Base-by-base conservation (phyloP, 2,329 filamentous ascomycete species). In the Aureobasidium namibiae region DNA sequence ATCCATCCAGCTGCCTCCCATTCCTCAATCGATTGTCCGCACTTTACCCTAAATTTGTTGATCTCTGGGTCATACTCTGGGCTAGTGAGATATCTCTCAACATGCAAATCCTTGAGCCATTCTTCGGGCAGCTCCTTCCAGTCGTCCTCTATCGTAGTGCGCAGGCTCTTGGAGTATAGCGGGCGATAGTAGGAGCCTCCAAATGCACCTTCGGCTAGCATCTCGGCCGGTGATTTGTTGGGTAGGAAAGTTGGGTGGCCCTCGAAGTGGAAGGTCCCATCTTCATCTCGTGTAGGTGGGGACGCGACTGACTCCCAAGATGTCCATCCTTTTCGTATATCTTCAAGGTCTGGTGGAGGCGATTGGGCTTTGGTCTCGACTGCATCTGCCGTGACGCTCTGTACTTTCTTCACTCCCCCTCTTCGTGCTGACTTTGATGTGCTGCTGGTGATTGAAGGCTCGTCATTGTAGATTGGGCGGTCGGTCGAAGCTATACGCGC, bases 1-100 rank as follows among this genome's bases (percentile, higher is more conserved):
- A 82, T 82, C 80, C 80, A 83, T 0, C 80, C 80, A 4, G 73
- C 73, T 0, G 75, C 76, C 64, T 82, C 80, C 80, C 80, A 82
- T 62, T 80, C 74, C 64, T 82, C 79, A 45, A 82, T 81, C 16
- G 68, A 74, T 67, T 82, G 80, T 4, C 80, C 80, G 63, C 78
- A 80, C 3, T 74, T 63, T 3, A 80, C 79, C 59, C 76, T 76
- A 68, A 74, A 81, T 63, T 81, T 82, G 67, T 82, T 82, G 26
- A 80, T 68, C 2, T 75, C 74, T 0, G 78, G 63, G 48, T 79
- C 69, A 67, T 82, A 82, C 0, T 61, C 63, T 1, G 67, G 62
- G 5, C 65, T 74, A 1, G 72, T 75, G 10, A 82, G 68, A 61
- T 73, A 78, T 23, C 56, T 65, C 56, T 66, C 63, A 0, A 74